Evolutionary conservation across 2,329 filamentous ascomycete species (phyloP).

Genomic region (Beauveria brongniartii): DNA sequence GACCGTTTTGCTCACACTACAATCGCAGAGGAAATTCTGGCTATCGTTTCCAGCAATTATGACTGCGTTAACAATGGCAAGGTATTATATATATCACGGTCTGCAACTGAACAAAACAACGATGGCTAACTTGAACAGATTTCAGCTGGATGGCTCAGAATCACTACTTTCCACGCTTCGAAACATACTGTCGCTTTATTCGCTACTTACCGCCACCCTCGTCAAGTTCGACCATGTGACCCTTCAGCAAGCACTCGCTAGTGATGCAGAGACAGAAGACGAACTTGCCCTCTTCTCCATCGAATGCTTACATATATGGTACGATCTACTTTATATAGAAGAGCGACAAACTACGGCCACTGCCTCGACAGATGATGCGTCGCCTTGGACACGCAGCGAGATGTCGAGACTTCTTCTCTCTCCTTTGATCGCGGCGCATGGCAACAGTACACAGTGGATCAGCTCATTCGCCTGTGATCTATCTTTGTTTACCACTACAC

Average conservation of each 20-base stretch:
- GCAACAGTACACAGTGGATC: slow-evolving; percentile 1
- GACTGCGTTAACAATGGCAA: background rate
- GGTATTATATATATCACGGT: background rate
- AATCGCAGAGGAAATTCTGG: slow-evolving; percentile 5
- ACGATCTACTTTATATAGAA: background rate
- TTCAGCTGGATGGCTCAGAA: background rate
- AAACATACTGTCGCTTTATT: background rate
- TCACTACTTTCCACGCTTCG: background rate
- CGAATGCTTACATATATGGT: background rate
- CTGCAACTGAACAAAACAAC: background rate
- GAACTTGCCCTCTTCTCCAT: background rate
- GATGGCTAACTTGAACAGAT: background rate
- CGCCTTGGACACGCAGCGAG: background rate
- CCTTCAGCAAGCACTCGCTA: background rate
- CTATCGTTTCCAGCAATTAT: background rate
- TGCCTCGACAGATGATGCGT: background rate
- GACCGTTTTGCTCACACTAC: background rate
- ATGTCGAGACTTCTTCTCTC: background rate
- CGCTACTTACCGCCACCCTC: background rate
- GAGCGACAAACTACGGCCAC: background rate
- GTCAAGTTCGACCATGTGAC: background rate
- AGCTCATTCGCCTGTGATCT: background rate
- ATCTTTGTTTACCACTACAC: background rate
- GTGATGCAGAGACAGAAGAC: background rate
- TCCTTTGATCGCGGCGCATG: background rate